phyloP scores from a whole-genome alignment of 495 filamentous ascomycete species.

The Daldinia loculata region DNA sequence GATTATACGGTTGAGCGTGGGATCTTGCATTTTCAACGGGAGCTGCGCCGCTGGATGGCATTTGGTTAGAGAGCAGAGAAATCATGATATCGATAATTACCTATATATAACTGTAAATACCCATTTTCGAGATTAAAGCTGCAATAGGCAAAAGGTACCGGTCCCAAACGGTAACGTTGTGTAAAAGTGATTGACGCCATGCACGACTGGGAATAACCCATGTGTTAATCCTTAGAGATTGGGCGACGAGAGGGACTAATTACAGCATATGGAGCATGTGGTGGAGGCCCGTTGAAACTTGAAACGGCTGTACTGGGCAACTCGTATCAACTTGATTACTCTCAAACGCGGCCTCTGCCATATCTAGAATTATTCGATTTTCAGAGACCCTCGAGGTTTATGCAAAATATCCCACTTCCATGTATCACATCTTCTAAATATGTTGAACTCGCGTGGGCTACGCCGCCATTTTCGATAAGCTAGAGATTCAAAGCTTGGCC shows the following conservation, averaged over 20 bases:
- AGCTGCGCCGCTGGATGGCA: constrained; percentile 9
- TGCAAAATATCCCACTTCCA: constrained; percentile 16
- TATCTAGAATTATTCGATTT: constrained; percentile 10
- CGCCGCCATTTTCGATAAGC: not conserved
- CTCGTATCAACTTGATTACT: constrained; percentile 21
- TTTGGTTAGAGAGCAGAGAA: not conserved
- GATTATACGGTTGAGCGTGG: not conserved
- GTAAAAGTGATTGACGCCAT: not conserved
- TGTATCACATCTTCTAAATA: constrained; percentile 10
- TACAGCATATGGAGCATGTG: not conserved
- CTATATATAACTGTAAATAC: not conserved
- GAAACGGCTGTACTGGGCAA: constrained; percentile 35
- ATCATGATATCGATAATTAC: not conserved
- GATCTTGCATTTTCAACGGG: not conserved
- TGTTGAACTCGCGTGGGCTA: not conserved
- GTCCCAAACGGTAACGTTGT: not conserved
- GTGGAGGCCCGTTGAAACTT: constrained; percentile 22
- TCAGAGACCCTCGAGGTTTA: constrained; percentile 5
- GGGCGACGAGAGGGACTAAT: not conserved
- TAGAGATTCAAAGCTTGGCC: constrained; percentile 13
- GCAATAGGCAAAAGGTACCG: not conserved
- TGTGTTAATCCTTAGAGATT: constrained; percentile 28
- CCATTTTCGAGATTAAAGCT: not conserved
- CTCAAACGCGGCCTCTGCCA: constrained; percentile 9
- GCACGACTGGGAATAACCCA: constrained; percentile 13